phyloP scores from a whole-genome alignment of 148 eudicot genomes.

The Rhododendron ovatum region DNA sequence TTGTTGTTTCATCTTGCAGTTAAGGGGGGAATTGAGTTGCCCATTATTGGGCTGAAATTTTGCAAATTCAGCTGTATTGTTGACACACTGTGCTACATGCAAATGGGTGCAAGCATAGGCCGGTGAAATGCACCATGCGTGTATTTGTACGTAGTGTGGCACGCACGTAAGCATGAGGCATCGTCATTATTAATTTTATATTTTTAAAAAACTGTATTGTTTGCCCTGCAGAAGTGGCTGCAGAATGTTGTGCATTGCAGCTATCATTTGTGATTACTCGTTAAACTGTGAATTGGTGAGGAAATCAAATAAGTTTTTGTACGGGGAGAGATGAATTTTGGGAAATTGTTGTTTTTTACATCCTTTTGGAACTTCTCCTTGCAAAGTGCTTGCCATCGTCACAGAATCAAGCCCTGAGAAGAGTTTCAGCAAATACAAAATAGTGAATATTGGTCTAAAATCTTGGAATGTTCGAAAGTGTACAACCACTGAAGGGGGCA shows the following conservation, averaged over 20 bases:
- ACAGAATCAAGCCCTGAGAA: neutral
- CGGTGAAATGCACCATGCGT: neutral
- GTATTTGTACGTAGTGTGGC: neutral
- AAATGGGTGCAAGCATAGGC: neutral
- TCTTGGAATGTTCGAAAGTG: neutral
- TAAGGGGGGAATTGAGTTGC: neutral
- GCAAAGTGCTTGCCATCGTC: neutral
- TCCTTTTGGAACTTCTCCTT: neutral
- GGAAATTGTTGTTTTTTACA: neutral
- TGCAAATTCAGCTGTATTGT: neutral
- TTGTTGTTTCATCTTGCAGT: neutral
- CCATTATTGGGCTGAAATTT: neutral
- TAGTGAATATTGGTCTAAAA: neutral
- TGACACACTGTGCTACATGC: neutral
- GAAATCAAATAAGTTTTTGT: neutral
- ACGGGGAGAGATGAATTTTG: neutral
- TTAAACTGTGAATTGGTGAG: neutral
- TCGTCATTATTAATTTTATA: neutral
- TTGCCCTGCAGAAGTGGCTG: neutral
- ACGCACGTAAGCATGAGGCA: neutral
- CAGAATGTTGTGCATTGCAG: slow-evolving; percentile 1
- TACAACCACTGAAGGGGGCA: neutral
- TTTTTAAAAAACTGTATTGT: neutral
- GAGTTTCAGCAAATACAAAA: neutral
- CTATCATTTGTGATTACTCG: neutral